Evolutionary conservation across 2,329 filamentous ascomycete species (phyloP), one percentile per base, ranked within the genome.

Genomic region (Botrytis galanthina): DNA sequence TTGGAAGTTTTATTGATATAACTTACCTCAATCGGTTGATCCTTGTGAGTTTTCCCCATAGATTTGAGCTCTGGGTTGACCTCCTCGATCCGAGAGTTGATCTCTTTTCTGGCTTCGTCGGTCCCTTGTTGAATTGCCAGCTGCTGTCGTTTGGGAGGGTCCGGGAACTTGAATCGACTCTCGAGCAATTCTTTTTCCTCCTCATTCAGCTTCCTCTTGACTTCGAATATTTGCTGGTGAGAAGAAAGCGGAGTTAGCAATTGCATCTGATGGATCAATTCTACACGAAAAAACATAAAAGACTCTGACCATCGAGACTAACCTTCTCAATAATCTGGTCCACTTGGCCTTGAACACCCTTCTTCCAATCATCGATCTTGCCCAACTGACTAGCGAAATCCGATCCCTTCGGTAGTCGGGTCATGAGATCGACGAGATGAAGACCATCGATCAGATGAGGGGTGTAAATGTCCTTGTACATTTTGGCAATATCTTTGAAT

Each of bases 231-330:
- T 51, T 51, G 48, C 48, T 51, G 12, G 4, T n/a, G 14, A 51
- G 9, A n/a, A 51, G 22, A 51, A 22, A 22, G 46, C 1, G 10
- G 26, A 51, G 6, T 51, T 51, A 51, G 48, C 48, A 14, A 51
- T 12, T n/a, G 48, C 0, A n/a, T n/a, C 1, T n/a, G 26, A 51
- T n/a, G 0, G 48, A n/a, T n/a, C 0, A 3, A 51, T n/a, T n/a
- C 5, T n/a, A 5, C 26, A 51, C 12, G 2, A 26, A 51, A 51
- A 14, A 14, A 12, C 10, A 14, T 14, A 3, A 51, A n/a, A 51
- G 48, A 14, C 4, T 51, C 9, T 4, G 48, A 51, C 12, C 26
- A 51, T n/a, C 26, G 12, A 26, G 26, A 7, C 48, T 7, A 3
- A 51, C 48, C 22, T 51, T 14, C 5, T 51, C 48, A 5, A 51